These are phyloP conservation scores for Phytophthora niederhauseri DNA, from an alignment of 352 stramenopile genomes.

Conservation along the genomic window DNA sequence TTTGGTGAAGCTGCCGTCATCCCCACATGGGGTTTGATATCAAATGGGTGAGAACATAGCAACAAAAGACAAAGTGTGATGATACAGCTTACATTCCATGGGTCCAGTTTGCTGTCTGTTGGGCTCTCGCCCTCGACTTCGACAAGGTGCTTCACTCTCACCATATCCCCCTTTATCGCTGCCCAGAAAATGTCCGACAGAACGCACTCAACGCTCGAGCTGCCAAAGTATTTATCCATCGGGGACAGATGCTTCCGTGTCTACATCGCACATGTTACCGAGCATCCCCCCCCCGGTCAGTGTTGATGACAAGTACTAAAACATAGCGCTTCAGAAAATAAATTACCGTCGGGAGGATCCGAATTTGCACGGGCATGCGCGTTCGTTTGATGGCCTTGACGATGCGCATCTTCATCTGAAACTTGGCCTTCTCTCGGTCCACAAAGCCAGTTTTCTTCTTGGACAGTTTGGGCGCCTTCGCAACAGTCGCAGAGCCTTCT, in stretches of 20 bases:
- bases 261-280: conserved; percentile 12
- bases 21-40: too few relatives aligned
- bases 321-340: not conserved
- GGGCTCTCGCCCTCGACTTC: conserved; percentile 58
- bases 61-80: not conserved
- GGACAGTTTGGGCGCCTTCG: conserved; percentile 6
- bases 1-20: conserved; percentile 69
- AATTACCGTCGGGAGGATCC: conserved; percentile 58
- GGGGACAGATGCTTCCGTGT: conserved; percentile 52
- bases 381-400: conserved; percentile 55
- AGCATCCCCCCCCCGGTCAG: not conserved
- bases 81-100: conserved; percentile 54
- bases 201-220: conserved; percentile 50
- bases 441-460: conserved; percentile 51
- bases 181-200: conserved; percentile 78
- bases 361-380: conserved; percentile 69
- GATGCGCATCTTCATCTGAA: conserved; percentile 64
- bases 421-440: conserved; percentile 53
- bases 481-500: not conserved
- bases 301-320: not conserved
- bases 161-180: conserved; percentile 63
- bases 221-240: conserved; percentile 75
- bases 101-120: conserved; percentile 54
- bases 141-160: conserved; percentile 61
- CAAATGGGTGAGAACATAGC: not conserved